phyloP scores from a whole-genome alignment of 192 early-diverging fungal genomes.

The Umbelopsis sp. region DNA sequence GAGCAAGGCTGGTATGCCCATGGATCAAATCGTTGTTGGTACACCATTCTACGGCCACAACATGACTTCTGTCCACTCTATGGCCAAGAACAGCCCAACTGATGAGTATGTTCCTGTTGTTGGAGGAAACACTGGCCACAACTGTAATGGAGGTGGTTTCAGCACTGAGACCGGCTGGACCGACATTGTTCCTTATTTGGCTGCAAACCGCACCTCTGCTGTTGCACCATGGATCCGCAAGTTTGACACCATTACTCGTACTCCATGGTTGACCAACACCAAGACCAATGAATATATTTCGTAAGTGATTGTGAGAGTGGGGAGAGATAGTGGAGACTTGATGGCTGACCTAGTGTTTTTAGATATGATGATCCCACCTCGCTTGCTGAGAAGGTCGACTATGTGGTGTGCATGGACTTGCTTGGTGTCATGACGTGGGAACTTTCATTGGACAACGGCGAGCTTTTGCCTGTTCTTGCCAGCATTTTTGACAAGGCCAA shows the following conservation, averaged over 20 bases:
- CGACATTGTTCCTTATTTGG: constrained; percentile 19
- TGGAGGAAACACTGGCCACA: constrained; percentile 17
- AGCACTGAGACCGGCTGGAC: constrained; percentile 7
- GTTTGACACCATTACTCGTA: constrained; percentile 54
- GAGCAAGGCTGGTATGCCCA: constrained; percentile 50
- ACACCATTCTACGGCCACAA: constrained; percentile 49
- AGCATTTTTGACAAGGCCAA: neutral
- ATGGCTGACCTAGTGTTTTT: neutral
- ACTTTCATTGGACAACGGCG: constrained; percentile 27
- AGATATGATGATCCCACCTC: constrained; percentile 37
- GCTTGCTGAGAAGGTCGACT: constrained; percentile 28
- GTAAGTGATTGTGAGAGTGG: constrained; percentile 27
- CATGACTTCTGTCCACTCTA: constrained; percentile 23
- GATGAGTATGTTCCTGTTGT: constrained; percentile 15
- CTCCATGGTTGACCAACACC: constrained; percentile 59
- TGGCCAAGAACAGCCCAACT: constrained; percentile 12
- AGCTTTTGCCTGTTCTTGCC: constrained; percentile 22
- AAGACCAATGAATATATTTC: constrained; percentile 52
- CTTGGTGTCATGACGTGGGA: constrained; percentile 35
- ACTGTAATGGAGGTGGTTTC: constrained; percentile 24
- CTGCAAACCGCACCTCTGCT: constrained; percentile 40
- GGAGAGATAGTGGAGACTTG: neutral
- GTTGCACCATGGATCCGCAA: constrained; percentile 50
- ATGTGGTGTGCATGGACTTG: constrained; percentile 23
- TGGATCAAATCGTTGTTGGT: constrained; percentile 44